Conservation (phyloP, 176 grass and related monocot genomes). For the Carex pumila region DNA sequence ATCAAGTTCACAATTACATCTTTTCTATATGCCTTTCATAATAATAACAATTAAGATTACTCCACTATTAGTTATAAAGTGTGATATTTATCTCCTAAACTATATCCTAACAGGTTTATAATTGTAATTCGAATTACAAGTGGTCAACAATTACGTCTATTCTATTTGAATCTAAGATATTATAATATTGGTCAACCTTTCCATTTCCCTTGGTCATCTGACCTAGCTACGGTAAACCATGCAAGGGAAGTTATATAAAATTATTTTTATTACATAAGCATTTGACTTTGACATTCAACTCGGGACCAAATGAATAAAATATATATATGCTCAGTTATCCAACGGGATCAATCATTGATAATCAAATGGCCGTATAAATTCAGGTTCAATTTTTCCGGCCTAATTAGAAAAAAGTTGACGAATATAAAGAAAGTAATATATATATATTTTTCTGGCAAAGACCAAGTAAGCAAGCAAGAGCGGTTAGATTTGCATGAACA, state of each 20-base stretch:
- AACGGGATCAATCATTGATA: not conserved
- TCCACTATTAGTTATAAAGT: too few relatives aligned
- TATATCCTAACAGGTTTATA: too few relatives aligned
- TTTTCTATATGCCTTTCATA: too few relatives aligned
- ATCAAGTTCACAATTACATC: too few relatives aligned
- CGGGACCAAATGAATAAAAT: not conserved
- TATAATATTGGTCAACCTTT: too few relatives aligned
- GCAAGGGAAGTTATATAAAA: not conserved
- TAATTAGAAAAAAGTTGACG: not conserved
- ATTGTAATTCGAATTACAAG: too few relatives aligned
- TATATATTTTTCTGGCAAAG: not conserved
- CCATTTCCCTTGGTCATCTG: not conserved
- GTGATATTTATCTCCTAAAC: too few relatives aligned
- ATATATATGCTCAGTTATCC: not conserved
- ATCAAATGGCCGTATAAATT: not conserved
- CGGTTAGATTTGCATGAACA: not conserved
- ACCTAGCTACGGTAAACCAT: not conserved
- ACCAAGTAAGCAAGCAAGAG: not conserved
- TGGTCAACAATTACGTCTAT: too few relatives aligned
- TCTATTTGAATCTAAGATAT: too few relatives aligned
- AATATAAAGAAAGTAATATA: not conserved
- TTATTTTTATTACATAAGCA: not conserved
- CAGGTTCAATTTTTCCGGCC: not conserved
- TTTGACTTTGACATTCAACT: not conserved
- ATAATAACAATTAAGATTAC: too few relatives aligned